These are phyloP conservation scores for Monosporozyma solicola DNA, from an alignment of 805 yeast genomes.

Conservation along the genomic window DNA sequence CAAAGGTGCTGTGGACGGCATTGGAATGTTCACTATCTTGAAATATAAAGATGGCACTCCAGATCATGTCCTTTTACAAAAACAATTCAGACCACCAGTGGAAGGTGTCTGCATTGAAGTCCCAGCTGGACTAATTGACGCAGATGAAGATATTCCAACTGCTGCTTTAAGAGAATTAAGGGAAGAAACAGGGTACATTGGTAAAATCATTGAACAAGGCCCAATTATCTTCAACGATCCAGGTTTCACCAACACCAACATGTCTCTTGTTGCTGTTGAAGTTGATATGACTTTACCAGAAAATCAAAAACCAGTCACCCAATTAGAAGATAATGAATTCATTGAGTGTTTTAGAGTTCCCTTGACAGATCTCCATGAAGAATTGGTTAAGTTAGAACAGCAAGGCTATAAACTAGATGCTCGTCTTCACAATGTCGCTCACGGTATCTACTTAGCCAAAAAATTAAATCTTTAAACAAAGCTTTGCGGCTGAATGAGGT, in stretches of 20 bases:
- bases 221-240: slow-evolving; percentile 65
- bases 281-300: slow-evolving; percentile 61
- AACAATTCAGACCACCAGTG: slow-evolving; percentile 91
- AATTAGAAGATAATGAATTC: slow-evolving; percentile 84
- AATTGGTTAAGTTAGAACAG: slow-evolving; percentile 40
- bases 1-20: slow-evolving; percentile 63
- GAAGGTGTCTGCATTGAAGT: slow-evolving; percentile 82
- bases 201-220: slow-evolving; percentile 42
- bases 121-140: slow-evolving; percentile 93
- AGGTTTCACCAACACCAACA: slow-evolving; percentile 83
- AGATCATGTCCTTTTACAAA: slow-evolving; percentile 55
- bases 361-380: slow-evolving; percentile 45
- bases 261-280: slow-evolving; percentile 67
- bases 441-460: slow-evolving; percentile 59
- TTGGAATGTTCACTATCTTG: slow-evolving; percentile 74
- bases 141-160: slow-evolving; percentile 61
- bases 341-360: slow-evolving; percentile 82
- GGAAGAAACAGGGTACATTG: slow-evolving; percentile 91
- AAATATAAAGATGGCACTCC: slow-evolving; percentile 40
- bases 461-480: slow-evolving; percentile 16
- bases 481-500: background rate
- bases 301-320: slow-evolving; percentile 60
- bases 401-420: slow-evolving; percentile 81
- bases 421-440: slow-evolving; percentile 76
- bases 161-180: slow-evolving; percentile 83